Conservation (phyloP, 768 basidiomycete species). For the Nevesoporus exiguus region DNA sequence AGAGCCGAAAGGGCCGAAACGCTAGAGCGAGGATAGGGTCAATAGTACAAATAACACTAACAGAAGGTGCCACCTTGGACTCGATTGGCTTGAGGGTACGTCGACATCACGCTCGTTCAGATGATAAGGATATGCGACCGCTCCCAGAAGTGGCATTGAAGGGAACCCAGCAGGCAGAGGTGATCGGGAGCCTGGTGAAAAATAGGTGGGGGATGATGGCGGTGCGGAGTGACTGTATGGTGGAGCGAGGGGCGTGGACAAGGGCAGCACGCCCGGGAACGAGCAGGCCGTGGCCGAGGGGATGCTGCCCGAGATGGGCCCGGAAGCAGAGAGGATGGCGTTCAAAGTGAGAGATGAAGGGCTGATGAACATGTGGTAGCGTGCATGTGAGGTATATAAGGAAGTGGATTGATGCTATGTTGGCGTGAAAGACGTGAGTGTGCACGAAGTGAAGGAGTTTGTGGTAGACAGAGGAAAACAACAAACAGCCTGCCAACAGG, state of each 20-base stretch:
- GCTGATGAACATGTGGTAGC: constrained; percentile 27
- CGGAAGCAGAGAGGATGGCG: constrained; percentile 9
- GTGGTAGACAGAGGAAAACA: constrained; percentile 9
- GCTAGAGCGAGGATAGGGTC: constrained; percentile 4
- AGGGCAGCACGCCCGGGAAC: constrained; percentile 16
- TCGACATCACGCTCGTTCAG: background rate
- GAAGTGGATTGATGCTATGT: constrained; percentile 7
- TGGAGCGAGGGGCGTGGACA: constrained; percentile 14
- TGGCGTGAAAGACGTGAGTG: constrained; percentile 25
- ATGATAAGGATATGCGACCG: background rate
- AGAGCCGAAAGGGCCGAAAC: background rate
- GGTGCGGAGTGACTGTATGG: constrained; percentile 6
- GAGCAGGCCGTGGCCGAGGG: constrained; percentile 9
- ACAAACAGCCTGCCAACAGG: constrained; percentile 8
- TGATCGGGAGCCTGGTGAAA: constrained; percentile 1
- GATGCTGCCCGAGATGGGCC: constrained; percentile 4
- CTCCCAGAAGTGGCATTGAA: constrained; percentile 4
- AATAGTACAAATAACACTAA: background rate
- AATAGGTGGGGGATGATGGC: background rate
- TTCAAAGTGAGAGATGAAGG: constrained; percentile 20
- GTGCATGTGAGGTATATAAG: constrained; percentile 27
- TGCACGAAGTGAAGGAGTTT: constrained; percentile 13
- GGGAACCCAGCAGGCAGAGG: background rate
- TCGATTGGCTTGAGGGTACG: background rate
- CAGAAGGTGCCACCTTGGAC: constrained; percentile 13